These are phyloP conservation scores for Toxoplasma gondii DNA, from an alignment of 169 alveolate species.

Conservation along the genomic window DNA sequence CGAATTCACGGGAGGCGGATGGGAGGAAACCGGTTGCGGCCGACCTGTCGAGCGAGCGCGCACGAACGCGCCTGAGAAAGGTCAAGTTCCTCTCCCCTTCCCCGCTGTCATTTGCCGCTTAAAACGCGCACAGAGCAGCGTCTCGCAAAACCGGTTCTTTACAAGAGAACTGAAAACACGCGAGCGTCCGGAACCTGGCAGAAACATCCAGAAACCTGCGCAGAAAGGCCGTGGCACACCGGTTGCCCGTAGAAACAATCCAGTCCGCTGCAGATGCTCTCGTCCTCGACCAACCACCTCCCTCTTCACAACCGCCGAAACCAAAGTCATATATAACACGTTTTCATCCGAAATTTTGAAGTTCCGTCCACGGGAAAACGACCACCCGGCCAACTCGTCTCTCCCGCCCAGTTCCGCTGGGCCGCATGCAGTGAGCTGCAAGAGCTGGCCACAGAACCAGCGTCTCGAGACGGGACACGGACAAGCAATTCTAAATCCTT, in stretches of 20 bases:
- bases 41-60: background rate
- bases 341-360: no score
- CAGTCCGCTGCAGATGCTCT: no score
- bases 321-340: no score
- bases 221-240: background rate
- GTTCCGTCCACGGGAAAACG: no score
- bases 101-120: no score
- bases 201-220: background rate
- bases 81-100: background rate
- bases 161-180: background rate
- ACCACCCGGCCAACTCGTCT: background rate
- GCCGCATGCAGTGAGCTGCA: slow-evolving; percentile 1
- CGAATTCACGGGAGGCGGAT: background rate
- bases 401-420: background rate
- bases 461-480: background rate
- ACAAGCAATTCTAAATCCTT: no score
- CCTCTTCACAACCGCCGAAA: no score
- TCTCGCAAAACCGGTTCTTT: background rate
- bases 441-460: slow-evolving; percentile 6
- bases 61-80: background rate
- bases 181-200: background rate
- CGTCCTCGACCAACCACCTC: no score
- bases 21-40: background rate
- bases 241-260: background rate
- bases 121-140: background rate